Conservation (phyloP, 768 basidiomycete species). For the Russula griseocarnosa region DNA sequence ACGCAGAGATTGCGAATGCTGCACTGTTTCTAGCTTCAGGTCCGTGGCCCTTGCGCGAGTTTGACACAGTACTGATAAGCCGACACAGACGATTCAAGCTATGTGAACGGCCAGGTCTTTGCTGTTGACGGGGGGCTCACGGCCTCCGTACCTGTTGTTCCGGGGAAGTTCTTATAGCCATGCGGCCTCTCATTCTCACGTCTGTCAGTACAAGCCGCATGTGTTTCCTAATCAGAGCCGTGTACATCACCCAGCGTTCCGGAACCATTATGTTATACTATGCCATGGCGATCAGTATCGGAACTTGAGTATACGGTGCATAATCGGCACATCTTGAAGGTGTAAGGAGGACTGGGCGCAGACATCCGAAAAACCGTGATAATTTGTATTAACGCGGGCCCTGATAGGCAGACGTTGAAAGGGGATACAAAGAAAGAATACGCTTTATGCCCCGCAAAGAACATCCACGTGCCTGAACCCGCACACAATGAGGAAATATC, state of each 20-base stretch:
- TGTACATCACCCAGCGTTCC: neutral
- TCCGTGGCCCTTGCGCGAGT: constrained; percentile 32
- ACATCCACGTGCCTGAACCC: constrained; percentile 15
- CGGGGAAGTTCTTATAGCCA: constrained; percentile 61
- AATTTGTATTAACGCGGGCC: neutral
- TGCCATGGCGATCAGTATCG: no score
- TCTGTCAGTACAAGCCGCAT: neutral
- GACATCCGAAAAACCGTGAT: neutral
- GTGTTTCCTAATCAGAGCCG: neutral
- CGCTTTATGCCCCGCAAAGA: neutral
- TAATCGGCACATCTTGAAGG: no score
- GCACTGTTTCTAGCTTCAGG: constrained; percentile 87
- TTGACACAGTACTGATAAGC: neutral
- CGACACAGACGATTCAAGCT: constrained; percentile 75
- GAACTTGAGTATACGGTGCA: no score
- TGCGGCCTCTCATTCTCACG: neutral
- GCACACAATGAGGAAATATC: constrained; percentile 15
- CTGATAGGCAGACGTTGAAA: neutral
- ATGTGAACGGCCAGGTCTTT: constrained; percentile 86
- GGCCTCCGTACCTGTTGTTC: constrained; percentile 71
- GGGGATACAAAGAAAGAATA: neutral
- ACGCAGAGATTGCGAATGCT: constrained; percentile 77
- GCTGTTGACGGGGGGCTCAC: constrained; percentile 86
- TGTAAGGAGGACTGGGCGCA: no score
- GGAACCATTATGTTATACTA: no score